Evolutionary conservation across 148 eudicot genomes (phyloP), one percentile per base, ranked within the genome.

Genomic region (Camellia japonica): DNA sequence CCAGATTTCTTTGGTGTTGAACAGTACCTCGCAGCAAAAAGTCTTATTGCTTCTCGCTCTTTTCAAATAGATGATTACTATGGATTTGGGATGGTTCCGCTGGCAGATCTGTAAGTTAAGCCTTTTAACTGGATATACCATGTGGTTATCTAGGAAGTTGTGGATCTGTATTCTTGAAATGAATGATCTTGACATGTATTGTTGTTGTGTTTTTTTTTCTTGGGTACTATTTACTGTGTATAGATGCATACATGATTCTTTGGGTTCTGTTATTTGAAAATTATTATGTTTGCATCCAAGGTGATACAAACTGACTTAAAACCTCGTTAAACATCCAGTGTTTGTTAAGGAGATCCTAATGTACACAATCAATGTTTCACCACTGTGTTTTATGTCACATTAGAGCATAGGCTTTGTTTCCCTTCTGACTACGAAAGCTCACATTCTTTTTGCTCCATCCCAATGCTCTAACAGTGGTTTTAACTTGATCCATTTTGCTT

Each of bases 61-160:
- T 96, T 96, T 86, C 80, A 90, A 77, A 90, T 96, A 49, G 99
- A 96, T 87, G 98, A 92, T 20, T 92, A 88, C 70, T 89, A 92
- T 84, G 99, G 98, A 67, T 81, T 23, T 73, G 99, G 98, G 66
- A 92, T 96, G 99, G 99, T 93, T 89, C 99, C 99, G 52, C 75
- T 96, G 82, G 99, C 99, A 43, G 99, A 96, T 85, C 91, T 96
- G 97, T 95, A 88, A 90, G 98, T 88, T 8, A 11, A 6, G n/a
- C 60, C 16, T 69, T 30, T 54, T 43, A 15, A 43, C 19, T 68
- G 1, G 3, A 47, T 10, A 14, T 44, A 43, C 20, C 61, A 59
- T 23, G 30, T 2, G 54, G 5, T 23, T 54, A 44, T 71, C 12
- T 7, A 42, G 55, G 51, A 30, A 68, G 60, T 58, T 20, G 67